Evolutionary conservation across 139 green algal species (phyloP), one percentile per base, ranked within the genome.

Genomic region (Chlamydomonas schloesseri): DNA sequence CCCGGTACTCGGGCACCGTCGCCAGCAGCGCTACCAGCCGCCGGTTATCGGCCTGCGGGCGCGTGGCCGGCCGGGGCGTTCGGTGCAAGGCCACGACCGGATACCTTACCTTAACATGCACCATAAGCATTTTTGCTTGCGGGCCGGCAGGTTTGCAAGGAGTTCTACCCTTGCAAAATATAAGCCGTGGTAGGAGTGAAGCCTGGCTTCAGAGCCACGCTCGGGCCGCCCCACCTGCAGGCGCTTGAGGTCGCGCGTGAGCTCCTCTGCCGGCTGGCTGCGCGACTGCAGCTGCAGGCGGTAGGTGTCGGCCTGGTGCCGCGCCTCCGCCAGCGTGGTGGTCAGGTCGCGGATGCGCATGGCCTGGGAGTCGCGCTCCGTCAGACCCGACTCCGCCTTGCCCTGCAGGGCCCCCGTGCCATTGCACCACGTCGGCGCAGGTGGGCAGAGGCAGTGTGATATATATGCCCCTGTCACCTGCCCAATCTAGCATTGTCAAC

Each of bases 1-100:
- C 53, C 8, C 70, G 69, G 67, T 87, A 87, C 69, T 87, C 81
- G 69, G 81, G 81, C 53, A 87, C 81, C 33, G 2, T 26, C 15
- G 69, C 69, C 81, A 87, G 81, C 69, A 87, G 81, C 68, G 81
- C 81, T 26, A 87, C 81, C 81, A 87, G 81, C 10, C 81, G 69
- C 53, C 42, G 81, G 81, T 87, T 87, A 55, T 87, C 81, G 55
- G 81, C 70, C 81, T 87, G 81, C 26, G 6, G 42, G 42, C 42
- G 8, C n/a, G n/a, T n/a, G n/a, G n/a, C n/a, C n/a, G n/a, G n/a
- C n/a, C n/a, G n/a, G n/a, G n/a, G n/a, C n/a, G n/a, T n/a, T n/a
- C n/a, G n/a, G n/a, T n/a, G n/a, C n/a, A n/a, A n/a, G n/a, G n/a
- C n/a, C n/a, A n/a, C n/a, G n/a, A n/a, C n/a, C n/a, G n/a, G n/a